Percentiles rank a stretch among this genome's conserved stretches.
Conservation (phyloP, 352 stramenopile genomes). For the Heterotrichella gracilis region DNA sequence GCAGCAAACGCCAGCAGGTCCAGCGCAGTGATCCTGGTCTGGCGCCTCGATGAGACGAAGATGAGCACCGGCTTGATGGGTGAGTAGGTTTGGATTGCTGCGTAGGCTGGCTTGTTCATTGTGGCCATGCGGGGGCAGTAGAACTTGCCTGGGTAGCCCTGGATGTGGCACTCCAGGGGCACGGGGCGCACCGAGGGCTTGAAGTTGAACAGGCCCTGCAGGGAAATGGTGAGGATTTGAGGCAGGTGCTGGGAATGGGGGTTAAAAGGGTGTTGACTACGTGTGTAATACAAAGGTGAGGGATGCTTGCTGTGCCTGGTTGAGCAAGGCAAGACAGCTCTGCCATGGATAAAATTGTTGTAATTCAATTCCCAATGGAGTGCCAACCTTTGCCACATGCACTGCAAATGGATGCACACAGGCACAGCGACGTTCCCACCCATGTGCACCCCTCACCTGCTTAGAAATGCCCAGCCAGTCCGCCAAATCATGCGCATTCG, state of each 20-base stretch:
- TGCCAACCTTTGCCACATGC: no score
- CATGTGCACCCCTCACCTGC: slow-evolving; percentile 75
- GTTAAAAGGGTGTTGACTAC: no score
- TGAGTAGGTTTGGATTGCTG: slow-evolving; percentile 45
- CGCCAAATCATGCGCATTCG: slow-evolving; percentile 80
- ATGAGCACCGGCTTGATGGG: slow-evolving; percentile 52
- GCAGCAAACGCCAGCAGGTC: slow-evolving; percentile 87
- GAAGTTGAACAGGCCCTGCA: slow-evolving; percentile 71
- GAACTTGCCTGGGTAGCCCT: slow-evolving; percentile 85
- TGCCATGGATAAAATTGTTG: no score
- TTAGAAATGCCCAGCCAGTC: slow-evolving; percentile 75
- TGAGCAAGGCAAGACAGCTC: no score
- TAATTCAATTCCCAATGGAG: no score
- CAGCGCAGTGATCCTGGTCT: slow-evolving; percentile 87
- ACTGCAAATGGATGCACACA: no score
- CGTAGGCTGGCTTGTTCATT: slow-evolving; percentile 93
- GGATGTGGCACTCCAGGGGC: slow-evolving; percentile 74
- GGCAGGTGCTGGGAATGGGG: no score
- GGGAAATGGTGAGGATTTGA: no score
- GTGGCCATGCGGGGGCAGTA: slow-evolving; percentile 75
- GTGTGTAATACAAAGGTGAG: no score
- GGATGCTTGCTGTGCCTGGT: no score
- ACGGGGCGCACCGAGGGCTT: slow-evolving; percentile 60
- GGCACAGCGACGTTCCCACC: no score
- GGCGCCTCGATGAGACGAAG: slow-evolving; percentile 82